Evolutionary conservation across 2,329 filamentous ascomycete genomes (phyloP).

Genomic region (Elsinoe fawcettii): DNA sequence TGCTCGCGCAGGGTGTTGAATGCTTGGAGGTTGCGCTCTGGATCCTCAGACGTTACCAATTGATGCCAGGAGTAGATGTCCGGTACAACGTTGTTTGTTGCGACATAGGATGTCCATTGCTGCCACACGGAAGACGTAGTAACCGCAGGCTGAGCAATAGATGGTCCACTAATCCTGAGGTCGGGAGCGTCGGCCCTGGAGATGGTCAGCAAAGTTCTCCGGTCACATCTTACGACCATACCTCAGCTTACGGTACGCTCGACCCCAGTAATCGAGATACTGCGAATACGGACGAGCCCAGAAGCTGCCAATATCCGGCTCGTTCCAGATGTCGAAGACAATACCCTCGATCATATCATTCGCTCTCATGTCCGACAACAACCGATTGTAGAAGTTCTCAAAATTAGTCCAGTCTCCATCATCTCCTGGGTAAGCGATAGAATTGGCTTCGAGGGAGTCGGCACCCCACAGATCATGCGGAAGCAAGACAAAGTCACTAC

Average conservation of each 20-base stretch:
- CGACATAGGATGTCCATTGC: constrained; percentile 31
- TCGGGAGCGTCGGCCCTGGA: constrained; percentile 1
- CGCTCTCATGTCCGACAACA: constrained; percentile 33
- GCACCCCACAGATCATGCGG: constrained; percentile 25
- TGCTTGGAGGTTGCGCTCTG: neutral
- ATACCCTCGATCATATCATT: constrained; percentile 34
- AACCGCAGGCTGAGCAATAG: constrained; percentile 29
- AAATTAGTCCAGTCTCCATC: constrained; percentile 42
- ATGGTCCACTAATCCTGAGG: constrained; percentile 24
- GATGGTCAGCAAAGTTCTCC: neutral
- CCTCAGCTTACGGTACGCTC: constrained; percentile 34
- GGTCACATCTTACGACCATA: constrained; percentile 16
- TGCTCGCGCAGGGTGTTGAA: neutral
- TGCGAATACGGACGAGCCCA: constrained; percentile 32
- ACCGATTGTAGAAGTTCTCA: constrained; percentile 37
- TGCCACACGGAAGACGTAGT: constrained; percentile 37
- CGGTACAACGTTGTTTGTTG: constrained; percentile 33
- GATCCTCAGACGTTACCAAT: neutral
- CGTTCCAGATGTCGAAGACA: constrained; percentile 48
- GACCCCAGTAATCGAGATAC: constrained; percentile 36
- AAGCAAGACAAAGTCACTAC: constrained; percentile 20
- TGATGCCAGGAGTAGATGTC: constrained; percentile 42
- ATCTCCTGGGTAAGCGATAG: constrained; percentile 41
- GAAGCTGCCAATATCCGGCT: constrained; percentile 37
- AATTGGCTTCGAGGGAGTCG: constrained; percentile 28